Base-by-base conservation (phyloP, 352 stramenopile genomes). In the Phytophthora kernoviae region DNA sequence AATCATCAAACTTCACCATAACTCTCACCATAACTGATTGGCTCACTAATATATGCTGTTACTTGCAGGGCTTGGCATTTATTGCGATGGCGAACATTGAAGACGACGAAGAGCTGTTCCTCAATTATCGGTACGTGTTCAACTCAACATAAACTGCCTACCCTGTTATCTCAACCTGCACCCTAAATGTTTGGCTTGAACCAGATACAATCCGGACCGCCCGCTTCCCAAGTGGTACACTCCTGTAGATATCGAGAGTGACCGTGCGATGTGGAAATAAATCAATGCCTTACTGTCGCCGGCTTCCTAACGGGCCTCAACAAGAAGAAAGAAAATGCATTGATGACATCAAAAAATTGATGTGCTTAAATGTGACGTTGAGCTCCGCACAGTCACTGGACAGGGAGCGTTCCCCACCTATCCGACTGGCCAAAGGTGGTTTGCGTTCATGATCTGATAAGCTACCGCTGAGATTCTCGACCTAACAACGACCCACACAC, bases 221-320 rank as follows among this genome's bases (percentile, higher is more conserved):
- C 54, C 54, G 37, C 65, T 93, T 36, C 87, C 87, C 3, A 74
- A 91, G 10, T 96, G 87, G 87, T 96, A 96, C 68, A 87, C 84
- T 15, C 65, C 87, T 22, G 84, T 96, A 47, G 85, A 96, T 53
- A 43, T 80, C 24, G 87, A 94, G 18, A 85, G 69, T 48, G 87
- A 96, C 60, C 79, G 80, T 12, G 79, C 79, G 22, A 93, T 96
- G 87, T 96, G 87, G 87, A 87, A 91, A 59, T 93, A 73, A 43
- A 27, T 8, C 43, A 21, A 24, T 22, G 24, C 43, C 42, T 58
- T 58, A n/a, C 20, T 21, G 46, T 36, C 34, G 22, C 15, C 39
- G 33, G 12, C 42, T 20, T 32, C 5, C 17, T 33, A 26, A 22
- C 14, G 12, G n/a, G 27, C 10, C 11, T 46, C 17, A 43, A 45